A percentile compares a stretch with the other conserved stretches of the same genome.
phyloP scores from a whole-genome alignment of 2,329 filamentous ascomycete genomes.

The Aspergillus glaucus region DNA sequence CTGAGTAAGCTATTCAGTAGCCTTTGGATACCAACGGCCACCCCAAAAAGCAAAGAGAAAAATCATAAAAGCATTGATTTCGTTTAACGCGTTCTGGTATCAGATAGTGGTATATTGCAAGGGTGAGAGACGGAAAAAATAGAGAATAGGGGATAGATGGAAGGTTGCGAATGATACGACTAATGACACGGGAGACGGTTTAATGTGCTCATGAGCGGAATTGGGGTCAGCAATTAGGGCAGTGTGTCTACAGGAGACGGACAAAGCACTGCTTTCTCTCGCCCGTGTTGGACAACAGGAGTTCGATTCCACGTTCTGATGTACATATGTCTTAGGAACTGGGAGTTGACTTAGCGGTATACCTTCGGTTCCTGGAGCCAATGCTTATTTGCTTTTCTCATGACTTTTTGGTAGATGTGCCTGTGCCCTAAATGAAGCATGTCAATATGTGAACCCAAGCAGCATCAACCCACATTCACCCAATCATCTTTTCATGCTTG shows the following conservation, averaged over 20 bases:
- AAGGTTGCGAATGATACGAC: slow-evolving; percentile 18
- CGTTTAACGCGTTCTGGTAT: not conserved
- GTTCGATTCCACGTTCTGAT: slow-evolving; percentile 25
- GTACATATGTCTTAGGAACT: slow-evolving; percentile 26
- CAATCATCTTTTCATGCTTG: no score
- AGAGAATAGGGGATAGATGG: slow-evolving; percentile 3
- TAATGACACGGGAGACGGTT: slow-evolving; percentile 21
- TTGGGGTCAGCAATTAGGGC: slow-evolving; percentile 8
- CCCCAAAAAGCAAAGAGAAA: not conserved
- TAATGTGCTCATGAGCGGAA: slow-evolving; percentile 14
- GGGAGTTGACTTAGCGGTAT: slow-evolving; percentile 6
- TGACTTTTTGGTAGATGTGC: not conserved
- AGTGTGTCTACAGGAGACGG: slow-evolving; percentile 4
- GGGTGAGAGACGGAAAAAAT: slow-evolving; percentile 12
- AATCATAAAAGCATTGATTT: not conserved
- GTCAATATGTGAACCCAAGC: no score
- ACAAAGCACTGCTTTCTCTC: slow-evolving; percentile 3
- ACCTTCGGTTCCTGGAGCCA: not conserved
- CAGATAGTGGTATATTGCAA: not conserved
- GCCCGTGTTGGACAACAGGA: slow-evolving; percentile 11
- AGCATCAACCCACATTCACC: no score
- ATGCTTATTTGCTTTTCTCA: not conserved
- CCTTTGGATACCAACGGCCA: not conserved
- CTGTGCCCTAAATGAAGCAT: no score
- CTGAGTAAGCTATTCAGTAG: slow-evolving; percentile 33